Evolutionary conservation across 345 rosid species (phyloP), one percentile per base, ranked within the genome.

Genomic region (Dimocarpus longan): DNA sequence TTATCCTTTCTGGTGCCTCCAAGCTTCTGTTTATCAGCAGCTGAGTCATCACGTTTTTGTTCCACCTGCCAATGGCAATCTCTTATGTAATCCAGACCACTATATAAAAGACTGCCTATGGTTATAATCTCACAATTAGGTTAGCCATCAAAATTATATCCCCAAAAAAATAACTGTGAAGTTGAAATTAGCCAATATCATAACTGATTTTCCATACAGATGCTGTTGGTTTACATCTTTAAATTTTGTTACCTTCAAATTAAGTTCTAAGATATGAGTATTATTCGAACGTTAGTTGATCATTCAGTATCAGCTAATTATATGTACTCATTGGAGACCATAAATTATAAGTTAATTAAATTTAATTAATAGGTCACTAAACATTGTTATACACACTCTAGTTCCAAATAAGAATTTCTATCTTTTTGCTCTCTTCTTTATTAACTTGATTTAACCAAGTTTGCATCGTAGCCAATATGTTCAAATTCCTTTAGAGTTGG

Each of bases 11-110:
- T 91, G 48, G 88, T 71, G 80, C 88, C 87, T 80, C 92, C 91
- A 80, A 89, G 95, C 68, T 90, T 93, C 76, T 88, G 91, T 83
- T 91, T 96, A 79, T 85, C 93, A n/a, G 79, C 80, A 75, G 89
- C 87, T 24, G 93, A 84, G 32, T 88, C 90, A 21, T 48, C 66
- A 72, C 85, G 88, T 86, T 84, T 89, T 85, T 93, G 97, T 78
- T 88, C 87, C 77, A 94, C 97, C 99, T 96, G 87, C 78, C 78
- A 82, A 80, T 77, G 57, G n/a, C 67, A 69, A 42, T 42, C 77
- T 82, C 67, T 77, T 68, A 76, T 46, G 50, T 66, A 81, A 68
- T 26, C n/a, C 3, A 26, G 21, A 65, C 63, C 39, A 77, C 21
- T 26, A 59, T 19, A 11, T 74, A 79, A 39, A 40, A 13, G 40